These are phyloP conservation scores for Luffa aegyptiaca DNA, from an alignment of 306 rosid species.

Conservation along the genomic window DNA sequence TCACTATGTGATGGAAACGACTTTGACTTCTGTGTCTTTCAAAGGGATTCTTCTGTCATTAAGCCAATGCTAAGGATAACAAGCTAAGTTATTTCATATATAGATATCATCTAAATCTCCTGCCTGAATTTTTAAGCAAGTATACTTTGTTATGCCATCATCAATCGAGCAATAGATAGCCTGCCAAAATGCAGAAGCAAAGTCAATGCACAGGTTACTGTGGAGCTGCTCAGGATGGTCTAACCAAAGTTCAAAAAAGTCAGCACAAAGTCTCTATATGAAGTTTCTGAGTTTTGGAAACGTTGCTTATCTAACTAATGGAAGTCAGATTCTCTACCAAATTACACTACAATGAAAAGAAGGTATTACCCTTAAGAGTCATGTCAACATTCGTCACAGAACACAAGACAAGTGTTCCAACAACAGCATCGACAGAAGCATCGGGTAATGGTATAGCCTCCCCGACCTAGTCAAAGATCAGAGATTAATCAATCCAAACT, in stretches of 20 bases:
- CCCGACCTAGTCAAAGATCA: constrained; percentile 45
- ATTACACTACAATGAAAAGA: not conserved
- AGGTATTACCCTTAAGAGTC: constrained; percentile 52
- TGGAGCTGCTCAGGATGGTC: not conserved
- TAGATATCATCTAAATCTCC: not conserved
- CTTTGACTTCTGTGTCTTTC: not conserved
- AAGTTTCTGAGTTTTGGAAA: not conserved
- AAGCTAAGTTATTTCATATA: not conserved
- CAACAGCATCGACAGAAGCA: constrained; percentile 91
- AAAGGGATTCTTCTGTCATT: not conserved
- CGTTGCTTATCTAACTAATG: not conserved
- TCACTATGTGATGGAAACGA: not conserved
- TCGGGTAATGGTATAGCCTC: constrained; percentile 76
- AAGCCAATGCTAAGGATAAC: not conserved
- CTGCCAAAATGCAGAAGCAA: not conserved
- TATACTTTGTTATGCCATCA: not conserved
- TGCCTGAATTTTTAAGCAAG: not conserved
- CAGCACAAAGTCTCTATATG: not conserved
- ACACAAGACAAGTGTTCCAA: constrained; percentile 88
- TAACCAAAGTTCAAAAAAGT: not conserved
- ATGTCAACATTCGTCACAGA: constrained; percentile 67
- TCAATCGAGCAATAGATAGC: not conserved
- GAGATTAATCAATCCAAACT: not conserved
- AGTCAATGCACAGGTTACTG: not conserved
- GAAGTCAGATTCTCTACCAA: not conserved